These are phyloP conservation scores for Microsporum ferrugineum DNA, from an alignment of 2,329 filamentous ascomycete species.

Conservation along the genomic window DNA sequence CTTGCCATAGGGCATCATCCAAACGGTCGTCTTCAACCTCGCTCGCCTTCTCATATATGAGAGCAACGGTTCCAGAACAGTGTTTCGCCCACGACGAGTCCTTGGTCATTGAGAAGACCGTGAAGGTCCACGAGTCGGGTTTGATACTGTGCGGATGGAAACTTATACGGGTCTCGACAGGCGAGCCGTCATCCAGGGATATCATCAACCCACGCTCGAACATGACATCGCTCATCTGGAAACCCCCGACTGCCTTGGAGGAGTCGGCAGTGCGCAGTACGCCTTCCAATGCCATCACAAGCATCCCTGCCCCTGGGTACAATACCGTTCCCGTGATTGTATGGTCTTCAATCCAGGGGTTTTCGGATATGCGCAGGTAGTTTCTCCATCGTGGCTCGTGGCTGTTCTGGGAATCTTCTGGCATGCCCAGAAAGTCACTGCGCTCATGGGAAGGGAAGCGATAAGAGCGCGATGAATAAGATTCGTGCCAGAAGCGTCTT, in stretches of 20 bases:
- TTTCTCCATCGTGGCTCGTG: constrained; percentile 31
- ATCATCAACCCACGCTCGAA: neutral
- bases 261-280: neutral
- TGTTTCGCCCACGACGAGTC: neutral
- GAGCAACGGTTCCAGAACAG: neutral
- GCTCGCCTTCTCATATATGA: constrained; percentile 12
- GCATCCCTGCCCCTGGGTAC: constrained; percentile 25
- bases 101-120: constrained; percentile 1
- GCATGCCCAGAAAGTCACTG: constrained; percentile 20
- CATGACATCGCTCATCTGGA: neutral
- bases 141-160: neutral
- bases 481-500: constrained; percentile 19
- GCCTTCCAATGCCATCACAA: constrained; percentile 26
- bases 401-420: constrained; percentile 16
- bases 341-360: constrained; percentile 19
- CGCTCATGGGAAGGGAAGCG: constrained; percentile 9
- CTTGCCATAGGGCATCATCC: constrained; percentile 13
- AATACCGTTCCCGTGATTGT: constrained; percentile 17
- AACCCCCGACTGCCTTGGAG: neutral
- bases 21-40: constrained; percentile 16
- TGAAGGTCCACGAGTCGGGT: constrained; percentile 1
- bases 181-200: neutral
- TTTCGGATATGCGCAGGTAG: constrained; percentile 22
- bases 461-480: constrained; percentile 14
- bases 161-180: neutral